phyloP scores from a whole-genome alignment of 2,329 filamentous ascomycete species.

The Cladosporium sp. region DNA sequence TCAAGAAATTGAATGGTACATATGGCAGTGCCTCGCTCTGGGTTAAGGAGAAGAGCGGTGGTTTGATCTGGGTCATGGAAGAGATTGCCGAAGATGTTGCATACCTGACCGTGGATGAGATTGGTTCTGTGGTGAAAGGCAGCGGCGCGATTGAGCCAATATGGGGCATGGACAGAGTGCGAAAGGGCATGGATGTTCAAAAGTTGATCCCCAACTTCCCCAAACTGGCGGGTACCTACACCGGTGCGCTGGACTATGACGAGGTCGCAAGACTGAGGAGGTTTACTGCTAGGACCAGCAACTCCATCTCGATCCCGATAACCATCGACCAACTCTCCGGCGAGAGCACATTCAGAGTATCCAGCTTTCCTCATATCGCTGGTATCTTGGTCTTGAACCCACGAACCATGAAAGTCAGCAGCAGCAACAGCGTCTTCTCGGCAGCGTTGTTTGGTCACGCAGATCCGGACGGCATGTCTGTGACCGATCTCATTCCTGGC shows the following conservation, averaged over 20 bases:
- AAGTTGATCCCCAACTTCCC: slow-evolving; percentile 81
- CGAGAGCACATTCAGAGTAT: slow-evolving; percentile 74
- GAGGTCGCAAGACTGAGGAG: slow-evolving; percentile 71
- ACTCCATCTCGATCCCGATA: slow-evolving; percentile 78
- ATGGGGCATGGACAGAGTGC: slow-evolving; percentile 72
- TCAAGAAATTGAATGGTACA: slow-evolving; percentile 89
- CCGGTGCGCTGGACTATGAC: slow-evolving; percentile 74
- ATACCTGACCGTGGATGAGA: slow-evolving; percentile 72
- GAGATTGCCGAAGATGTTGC: slow-evolving; percentile 96
- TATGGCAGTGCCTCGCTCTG: slow-evolving; percentile 92
- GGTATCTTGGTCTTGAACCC: slow-evolving; percentile 93
- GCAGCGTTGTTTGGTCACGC: slow-evolving; percentile 88
- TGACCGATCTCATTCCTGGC: slow-evolving; percentile 78
- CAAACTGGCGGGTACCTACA: slow-evolving; percentile 69
- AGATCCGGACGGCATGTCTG: slow-evolving; percentile 74
- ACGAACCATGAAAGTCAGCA: slow-evolving; percentile 74
- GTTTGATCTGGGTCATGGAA: slow-evolving; percentile 95
- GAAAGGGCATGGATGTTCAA: slow-evolving; percentile 71
- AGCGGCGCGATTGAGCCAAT: slow-evolving; percentile 80
- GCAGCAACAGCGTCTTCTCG: slow-evolving; percentile 93
- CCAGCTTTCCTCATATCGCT: slow-evolving; percentile 95
- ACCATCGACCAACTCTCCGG: slow-evolving; percentile 73
- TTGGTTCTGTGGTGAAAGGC: slow-evolving; percentile 69
- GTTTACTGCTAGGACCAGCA: slow-evolving; percentile 80
- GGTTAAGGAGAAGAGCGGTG: slow-evolving; percentile 96